These are phyloP conservation scores for Neoascochyta sp. DNA, from an alignment of 2,329 filamentous ascomycete genomes.

Conservation along the genomic window DNA sequence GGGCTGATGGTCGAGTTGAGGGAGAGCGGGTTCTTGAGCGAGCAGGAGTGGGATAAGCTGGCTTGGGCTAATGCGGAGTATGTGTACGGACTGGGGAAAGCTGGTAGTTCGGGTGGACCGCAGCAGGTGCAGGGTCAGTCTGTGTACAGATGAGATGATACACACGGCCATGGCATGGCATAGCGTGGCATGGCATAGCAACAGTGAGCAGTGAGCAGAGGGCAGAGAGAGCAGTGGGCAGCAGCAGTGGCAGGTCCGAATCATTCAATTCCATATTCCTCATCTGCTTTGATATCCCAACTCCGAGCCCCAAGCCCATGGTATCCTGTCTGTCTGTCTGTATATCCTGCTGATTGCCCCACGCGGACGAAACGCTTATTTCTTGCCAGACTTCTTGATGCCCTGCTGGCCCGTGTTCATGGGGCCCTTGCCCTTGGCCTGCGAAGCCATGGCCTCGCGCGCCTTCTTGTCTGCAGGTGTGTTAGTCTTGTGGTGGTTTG, in stretches of 20 bases:
- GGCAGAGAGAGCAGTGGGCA: too few species aligned
- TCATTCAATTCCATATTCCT: slow-evolving; percentile 1
- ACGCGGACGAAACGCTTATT: slow-evolving; percentile 52
- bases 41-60: slow-evolving; percentile 50
- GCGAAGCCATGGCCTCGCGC: slow-evolving; percentile 64
- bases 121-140: too few species aligned
- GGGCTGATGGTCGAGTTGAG: slow-evolving; percentile 49
- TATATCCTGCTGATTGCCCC: slow-evolving; percentile 3
- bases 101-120: too few species aligned
- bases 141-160: too few species aligned
- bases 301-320: slow-evolving; percentile 22
- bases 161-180: too few species aligned
- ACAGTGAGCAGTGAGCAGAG: too few species aligned
- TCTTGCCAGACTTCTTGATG: slow-evolving; percentile 98
- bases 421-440: slow-evolving; percentile 83
- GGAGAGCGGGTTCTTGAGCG: slow-evolving; percentile 48
- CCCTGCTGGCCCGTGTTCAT: slow-evolving; percentile 79
- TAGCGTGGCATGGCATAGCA: too few species aligned
- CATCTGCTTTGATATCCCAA: slow-evolving; percentile 1
- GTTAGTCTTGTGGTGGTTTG: too few species aligned
- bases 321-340: slow-evolving; percentile 26
- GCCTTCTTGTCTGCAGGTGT: slow-evolving; percentile 55
- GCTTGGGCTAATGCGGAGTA: slow-evolving; percentile 51
- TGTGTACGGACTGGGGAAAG: slow-evolving; percentile 16
- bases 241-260: slow-evolving; percentile 1